Conservation (phyloP, 352 stramenopile genomes). For the Pythium myriotylum region DNA sequence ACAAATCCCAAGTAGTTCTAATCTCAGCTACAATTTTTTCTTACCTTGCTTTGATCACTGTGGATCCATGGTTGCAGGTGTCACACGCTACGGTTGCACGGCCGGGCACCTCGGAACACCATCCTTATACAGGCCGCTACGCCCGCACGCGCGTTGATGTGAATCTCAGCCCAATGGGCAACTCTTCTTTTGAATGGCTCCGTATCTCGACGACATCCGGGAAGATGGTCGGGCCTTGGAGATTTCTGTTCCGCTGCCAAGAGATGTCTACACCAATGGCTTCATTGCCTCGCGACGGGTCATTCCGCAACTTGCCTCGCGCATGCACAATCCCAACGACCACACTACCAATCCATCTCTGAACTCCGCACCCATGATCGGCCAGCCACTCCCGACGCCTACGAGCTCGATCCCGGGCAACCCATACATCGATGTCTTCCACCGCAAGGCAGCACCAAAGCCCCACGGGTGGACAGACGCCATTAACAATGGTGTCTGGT, state of each 20-base stretch:
- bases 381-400: not conserved
- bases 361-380: constrained; percentile 20
- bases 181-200: not conserved
- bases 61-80: constrained; percentile 1
- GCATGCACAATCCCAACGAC: constrained; percentile 14
- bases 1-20: too few relatives aligned
- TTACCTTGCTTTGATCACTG: not conserved
- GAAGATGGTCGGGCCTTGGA: not conserved
- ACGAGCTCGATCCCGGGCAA: constrained; percentile 17
- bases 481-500: constrained; percentile 30
- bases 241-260: not conserved
- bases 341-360: not conserved
- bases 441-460: constrained; percentile 7
- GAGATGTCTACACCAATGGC: not conserved
- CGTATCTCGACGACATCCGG: not conserved
- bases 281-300: not conserved
- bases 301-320: constrained; percentile 21
- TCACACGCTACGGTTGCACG: constrained; percentile 3
- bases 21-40: too few relatives aligned
- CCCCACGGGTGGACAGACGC: constrained; percentile 17
- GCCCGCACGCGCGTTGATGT: too few relatives aligned
- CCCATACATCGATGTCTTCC: constrained; percentile 20
- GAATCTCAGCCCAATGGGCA: not conserved
- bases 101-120: constrained; percentile 7
- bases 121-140: constrained; percentile 1